phyloP scores from a whole-genome alignment of 257 asterid genomes.

The Solanum clarkiae region DNA sequence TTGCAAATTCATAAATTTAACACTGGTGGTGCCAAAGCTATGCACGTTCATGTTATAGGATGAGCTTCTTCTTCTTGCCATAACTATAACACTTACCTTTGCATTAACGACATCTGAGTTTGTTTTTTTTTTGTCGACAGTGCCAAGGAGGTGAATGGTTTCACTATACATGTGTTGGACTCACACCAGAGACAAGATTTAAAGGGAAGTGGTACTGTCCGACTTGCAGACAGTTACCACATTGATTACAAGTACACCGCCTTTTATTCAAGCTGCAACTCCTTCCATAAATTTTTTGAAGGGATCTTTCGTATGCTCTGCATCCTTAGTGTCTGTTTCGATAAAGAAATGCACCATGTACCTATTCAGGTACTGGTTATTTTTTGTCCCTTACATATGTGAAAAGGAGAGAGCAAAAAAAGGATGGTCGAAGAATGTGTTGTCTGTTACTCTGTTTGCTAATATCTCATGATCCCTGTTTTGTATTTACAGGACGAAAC shows the following conservation, averaged over 20 bases:
- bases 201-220: constrained; percentile 99
- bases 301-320: background rate
- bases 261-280: background rate
- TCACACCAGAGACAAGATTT: constrained; percentile 87
- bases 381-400: background rate
- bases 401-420: background rate
- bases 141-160: constrained; percentile 99
- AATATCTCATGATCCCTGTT: background rate
- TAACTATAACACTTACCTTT: background rate
- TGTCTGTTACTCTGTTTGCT: background rate
- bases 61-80: background rate
- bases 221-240: constrained; percentile 51
- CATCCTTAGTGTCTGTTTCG: background rate
- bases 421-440: background rate
- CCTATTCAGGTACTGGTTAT: background rate
- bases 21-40: background rate
- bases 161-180: constrained; percentile 94
- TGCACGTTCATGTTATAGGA: background rate
- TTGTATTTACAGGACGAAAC: background rate
- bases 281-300: background rate
- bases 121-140: constrained; percentile 16
- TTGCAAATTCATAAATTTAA: background rate
- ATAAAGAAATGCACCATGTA: background rate
- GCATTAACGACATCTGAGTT: background rate
- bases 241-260: background rate